Evolutionary conservation across 2,329 filamentous ascomycete species (phyloP).

Genomic region (Aspergillus unguis): DNA sequence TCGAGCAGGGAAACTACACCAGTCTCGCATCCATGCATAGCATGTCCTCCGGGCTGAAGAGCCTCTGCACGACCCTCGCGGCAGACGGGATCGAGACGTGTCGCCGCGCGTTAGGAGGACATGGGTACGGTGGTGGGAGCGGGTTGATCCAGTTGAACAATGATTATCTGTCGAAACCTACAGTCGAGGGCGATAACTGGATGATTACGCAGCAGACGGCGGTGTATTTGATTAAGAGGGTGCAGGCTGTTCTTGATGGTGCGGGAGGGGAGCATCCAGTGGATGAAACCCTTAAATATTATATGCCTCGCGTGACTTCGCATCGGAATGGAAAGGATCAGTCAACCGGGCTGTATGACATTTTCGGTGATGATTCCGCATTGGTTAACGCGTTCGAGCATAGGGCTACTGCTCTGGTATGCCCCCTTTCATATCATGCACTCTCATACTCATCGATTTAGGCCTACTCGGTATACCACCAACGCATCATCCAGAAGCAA

Average conservation of each 20-base stretch:
- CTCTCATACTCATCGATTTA: conserved; percentile 13
- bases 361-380: neutral
- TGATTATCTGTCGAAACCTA: conserved; percentile 44
- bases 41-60: conserved; percentile 53
- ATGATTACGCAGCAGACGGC: conserved; percentile 55
- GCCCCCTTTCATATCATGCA: neutral
- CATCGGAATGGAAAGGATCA: too few relatives aligned
- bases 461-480: conserved; percentile 40
- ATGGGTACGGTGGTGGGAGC: conserved; percentile 53
- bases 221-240: conserved; percentile 43
- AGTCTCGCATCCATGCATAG: conserved; percentile 50
- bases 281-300: too few relatives aligned
- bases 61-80: conserved; percentile 52
- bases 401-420: conserved; percentile 2
- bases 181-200: conserved; percentile 56
- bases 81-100: conserved; percentile 55
- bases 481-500: conserved; percentile 45
- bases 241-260: too few relatives aligned
- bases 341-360: neutral
- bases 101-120: conserved; percentile 52
- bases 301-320: too few relatives aligned
- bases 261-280: too few relatives aligned
- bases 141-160: conserved; percentile 51
- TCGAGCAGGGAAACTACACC: too few relatives aligned
- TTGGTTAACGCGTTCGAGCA: conserved; percentile 3